These are phyloP conservation scores for Boletus coccyginus DNA, from an alignment of 768 basidiomycete species.

Conservation along the genomic window DNA sequence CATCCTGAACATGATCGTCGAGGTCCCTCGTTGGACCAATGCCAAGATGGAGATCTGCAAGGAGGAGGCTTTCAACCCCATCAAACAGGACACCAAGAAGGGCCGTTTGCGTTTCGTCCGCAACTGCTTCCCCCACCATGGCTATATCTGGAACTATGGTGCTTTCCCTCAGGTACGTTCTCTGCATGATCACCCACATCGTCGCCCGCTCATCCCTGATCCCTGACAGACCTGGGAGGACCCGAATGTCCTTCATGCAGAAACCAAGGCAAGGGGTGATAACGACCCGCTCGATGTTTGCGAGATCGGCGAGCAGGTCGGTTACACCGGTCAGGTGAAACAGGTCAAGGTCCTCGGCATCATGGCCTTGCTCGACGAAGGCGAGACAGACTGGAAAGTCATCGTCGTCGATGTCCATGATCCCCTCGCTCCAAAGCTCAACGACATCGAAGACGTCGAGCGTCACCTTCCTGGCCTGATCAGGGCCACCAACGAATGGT, in stretches of 20 bases:
- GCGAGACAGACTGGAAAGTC: slow-evolving; percentile 99
- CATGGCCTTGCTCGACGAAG: slow-evolving; percentile 99
- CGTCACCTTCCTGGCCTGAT: slow-evolving; percentile 95
- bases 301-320: slow-evolving; percentile 98
- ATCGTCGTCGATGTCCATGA: slow-evolving; percentile 96
- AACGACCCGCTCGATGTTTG: slow-evolving; percentile 99
- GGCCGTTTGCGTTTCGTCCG: slow-evolving; percentile 94
- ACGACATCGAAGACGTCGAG: slow-evolving; percentile 99
- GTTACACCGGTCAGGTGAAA: slow-evolving; percentile 95
- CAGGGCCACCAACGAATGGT: slow-evolving; percentile 99
- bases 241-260: slow-evolving; percentile 78
- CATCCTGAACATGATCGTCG: slow-evolving; percentile 98
- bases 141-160: slow-evolving; percentile 99
- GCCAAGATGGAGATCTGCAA: slow-evolving; percentile 99
- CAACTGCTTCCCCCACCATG: slow-evolving; percentile 99
- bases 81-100: slow-evolving; percentile 99
- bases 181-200: neutral
- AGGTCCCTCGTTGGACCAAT: slow-evolving; percentile 99
- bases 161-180: slow-evolving; percentile 89
- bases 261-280: slow-evolving; percentile 99
- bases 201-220: neutral
- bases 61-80: slow-evolving; percentile 98
- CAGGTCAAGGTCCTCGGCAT: slow-evolving; percentile 99
- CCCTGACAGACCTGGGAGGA: slow-evolving; percentile 92
- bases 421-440: slow-evolving; percentile 93